Evolutionary conservation across 768 basidiomycete genomes (phyloP), one percentile per base, ranked within the genome.

Genomic region (Hygrophoropsis aurantiaca): DNA sequence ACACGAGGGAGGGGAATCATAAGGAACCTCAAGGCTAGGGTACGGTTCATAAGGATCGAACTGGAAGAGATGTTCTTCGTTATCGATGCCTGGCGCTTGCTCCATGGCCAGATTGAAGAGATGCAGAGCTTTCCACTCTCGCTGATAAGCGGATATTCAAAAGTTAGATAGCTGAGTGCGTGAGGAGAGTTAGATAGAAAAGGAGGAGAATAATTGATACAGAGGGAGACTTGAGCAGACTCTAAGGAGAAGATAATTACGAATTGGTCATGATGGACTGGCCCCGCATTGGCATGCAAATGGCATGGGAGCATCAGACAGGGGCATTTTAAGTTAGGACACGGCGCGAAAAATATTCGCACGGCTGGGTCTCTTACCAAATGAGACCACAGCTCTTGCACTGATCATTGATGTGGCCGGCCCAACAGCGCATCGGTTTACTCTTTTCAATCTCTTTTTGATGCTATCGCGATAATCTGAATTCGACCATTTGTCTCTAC

Each of bases 11-110:
- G 53, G 47, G 34, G 52, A 32, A 23, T 33, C 10, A 40, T 46
- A 46, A 30, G 38, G 57, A 35, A 32, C 16, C 25, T 42, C 25
- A 24, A 21, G 24, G 8, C 16, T 42, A 23, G 4, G 30, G 15
- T 16, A 13, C 21, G 11, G 57, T 56, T 80, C 74, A 68, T 67
- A 74, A 44, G 72, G 60, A 57, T 78, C 78, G 56, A 79, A 78
- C 46, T 73, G 69, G 59, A 79, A 78, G 59, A 82, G 55, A 37
- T 70, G 57, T 53, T 74, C 72, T 44, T 75, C 71, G 72, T 76
- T 77, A 79, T 82, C 78, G 75, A 75, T 73, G 63, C 55, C 61
- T 56, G 52, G 51, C 46, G 56, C 58, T 50, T 64, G 65, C 67
- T 68, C 66, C 74, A 75, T 76, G 67, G 52, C 53, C 20, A 21